Base-by-base conservation (phyloP, 1,284 basidiomycete species). In the Heterobasidion parviporum region DNA sequence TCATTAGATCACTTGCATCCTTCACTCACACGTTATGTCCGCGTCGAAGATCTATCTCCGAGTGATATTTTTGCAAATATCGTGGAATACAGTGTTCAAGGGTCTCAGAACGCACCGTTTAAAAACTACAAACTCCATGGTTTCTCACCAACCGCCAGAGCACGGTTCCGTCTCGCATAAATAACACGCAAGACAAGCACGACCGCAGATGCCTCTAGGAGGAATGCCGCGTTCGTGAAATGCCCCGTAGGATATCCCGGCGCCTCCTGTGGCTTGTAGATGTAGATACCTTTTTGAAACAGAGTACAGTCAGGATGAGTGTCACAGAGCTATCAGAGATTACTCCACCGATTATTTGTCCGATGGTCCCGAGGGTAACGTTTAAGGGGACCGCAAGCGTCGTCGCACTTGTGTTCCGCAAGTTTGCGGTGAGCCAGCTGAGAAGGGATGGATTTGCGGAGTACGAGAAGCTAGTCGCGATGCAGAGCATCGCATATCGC, bases 351-450 rank as follows among this genome's bases (percentile, higher is more conserved):
- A 68, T 65, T 54, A 72, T 72, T 58, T 74, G 72, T 0, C 72
- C 72, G 3, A 68, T 54, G 15, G 68, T 68, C 8, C 71, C 72
- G 41, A 72, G 65, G 8, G 71, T 69, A 15, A 73, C 65, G 52
- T 71, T 73, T 52, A 74, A 53, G 2, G 72, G 70, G 9, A 74
- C 67, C 3, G 66, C 68, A 14, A 74, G 63, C 8, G 71, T 71
- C 33, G 66, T 55, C 0, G 70, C 67, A 8, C 67, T 65, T 1
- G 72, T 70, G 43, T 61, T 62, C 47, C 61, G 62, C 43, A 72
- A 59, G 55, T 73, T 74, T 10, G 68, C 68, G 1, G 71, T 68
- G 20, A 74, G 60, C 71, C 71, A 73, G 48, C 71, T 72, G 35
- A 73, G 63, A 2, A 72, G 63, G 2, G 71, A 70, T 1, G 72